These are phyloP conservation scores for Hirschioporus abietinus DNA, from an alignment of 768 basidiomycete species.

Conservation along the genomic window DNA sequence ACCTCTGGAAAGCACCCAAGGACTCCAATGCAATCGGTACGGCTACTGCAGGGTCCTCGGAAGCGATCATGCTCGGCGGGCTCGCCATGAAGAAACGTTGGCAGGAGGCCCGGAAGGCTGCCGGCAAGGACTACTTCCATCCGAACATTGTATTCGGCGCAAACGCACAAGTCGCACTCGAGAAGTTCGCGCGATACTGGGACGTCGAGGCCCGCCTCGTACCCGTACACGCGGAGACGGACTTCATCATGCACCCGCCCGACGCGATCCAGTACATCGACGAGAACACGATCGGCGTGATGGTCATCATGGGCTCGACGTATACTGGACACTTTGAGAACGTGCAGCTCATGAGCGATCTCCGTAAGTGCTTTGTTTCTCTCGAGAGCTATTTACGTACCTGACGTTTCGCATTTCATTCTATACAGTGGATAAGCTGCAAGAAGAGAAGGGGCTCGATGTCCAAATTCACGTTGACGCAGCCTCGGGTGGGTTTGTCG, in stretches of 20 bases:
- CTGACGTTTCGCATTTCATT: conserved; percentile 1
- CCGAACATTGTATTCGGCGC: conserved; percentile 57
- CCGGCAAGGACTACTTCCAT: conserved; percentile 48
- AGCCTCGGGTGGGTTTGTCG: conserved; percentile 58
- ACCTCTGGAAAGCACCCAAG: conserved; percentile 62
- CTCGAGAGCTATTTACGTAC: neutral
- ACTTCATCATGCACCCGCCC: conserved; percentile 50
- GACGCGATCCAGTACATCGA: conserved; percentile 57
- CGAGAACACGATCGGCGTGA: conserved; percentile 67
- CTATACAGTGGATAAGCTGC: conserved; percentile 45
- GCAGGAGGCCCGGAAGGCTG: conserved; percentile 57
- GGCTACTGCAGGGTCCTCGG: conserved; percentile 58
- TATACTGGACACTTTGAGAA: conserved; percentile 65
- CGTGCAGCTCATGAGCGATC: conserved; percentile 48
- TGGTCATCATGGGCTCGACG: conserved; percentile 45
- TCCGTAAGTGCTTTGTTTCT: conserved; percentile 28
- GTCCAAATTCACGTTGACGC: conserved; percentile 68
- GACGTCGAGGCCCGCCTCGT: conserved; percentile 57
- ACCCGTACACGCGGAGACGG: conserved; percentile 37
- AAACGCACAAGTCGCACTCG: conserved; percentile 59
- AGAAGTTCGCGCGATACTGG: conserved; percentile 62
- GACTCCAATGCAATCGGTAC: conserved; percentile 52
- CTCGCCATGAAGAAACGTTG: conserved; percentile 65
- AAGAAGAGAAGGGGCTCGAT: conserved; percentile 48
- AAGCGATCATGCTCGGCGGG: conserved; percentile 70